Evolutionary conservation across 805 yeast species (phyloP).

Genomic region (Wickerhamiella occidentalis): DNA sequence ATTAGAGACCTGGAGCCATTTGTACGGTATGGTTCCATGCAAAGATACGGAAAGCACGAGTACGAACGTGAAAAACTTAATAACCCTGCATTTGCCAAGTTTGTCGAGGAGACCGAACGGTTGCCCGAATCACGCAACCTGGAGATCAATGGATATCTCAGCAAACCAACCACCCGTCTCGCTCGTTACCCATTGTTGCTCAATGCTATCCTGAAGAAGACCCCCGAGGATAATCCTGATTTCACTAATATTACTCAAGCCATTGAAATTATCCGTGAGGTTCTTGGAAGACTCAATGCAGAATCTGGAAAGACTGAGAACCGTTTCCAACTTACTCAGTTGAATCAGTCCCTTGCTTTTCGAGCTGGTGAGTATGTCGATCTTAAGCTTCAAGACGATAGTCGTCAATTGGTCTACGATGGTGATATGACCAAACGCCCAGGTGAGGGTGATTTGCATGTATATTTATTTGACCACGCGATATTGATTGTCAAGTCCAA

Average conservation of each 20-base stretch:
- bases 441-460: conserved; percentile 66
- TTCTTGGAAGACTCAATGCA: conserved; percentile 64
- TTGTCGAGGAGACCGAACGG: conserved; percentile 81
- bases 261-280: conserved; percentile 58
- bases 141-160: conserved; percentile 82
- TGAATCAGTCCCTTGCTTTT: conserved; percentile 73
- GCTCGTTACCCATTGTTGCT: conserved; percentile 84
- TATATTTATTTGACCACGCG: conserved; percentile 80
- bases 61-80: conserved; percentile 87
- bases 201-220: conserved; percentile 69
- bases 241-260: conserved; percentile 57
- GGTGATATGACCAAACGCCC: conserved; percentile 65
- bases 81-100: conserved; percentile 83
- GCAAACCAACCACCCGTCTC: conserved; percentile 92
- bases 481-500: conserved; percentile 75
- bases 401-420: conserved; percentile 66
- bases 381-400: conserved; percentile 69
- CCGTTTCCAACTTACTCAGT: conserved; percentile 73
- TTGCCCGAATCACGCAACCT: conserved; percentile 76
- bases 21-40: conserved; percentile 85
- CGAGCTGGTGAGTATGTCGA: conserved; percentile 76
- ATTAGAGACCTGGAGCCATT: conserved; percentile 87
- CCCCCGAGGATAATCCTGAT: conserved; percentile 66
- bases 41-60: conserved; percentile 89
- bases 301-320: conserved; percentile 93